These are phyloP conservation scores for Fusarium concolor DNA, from an alignment of 2,329 filamentous ascomycete genomes.

Conservation along the genomic window DNA sequence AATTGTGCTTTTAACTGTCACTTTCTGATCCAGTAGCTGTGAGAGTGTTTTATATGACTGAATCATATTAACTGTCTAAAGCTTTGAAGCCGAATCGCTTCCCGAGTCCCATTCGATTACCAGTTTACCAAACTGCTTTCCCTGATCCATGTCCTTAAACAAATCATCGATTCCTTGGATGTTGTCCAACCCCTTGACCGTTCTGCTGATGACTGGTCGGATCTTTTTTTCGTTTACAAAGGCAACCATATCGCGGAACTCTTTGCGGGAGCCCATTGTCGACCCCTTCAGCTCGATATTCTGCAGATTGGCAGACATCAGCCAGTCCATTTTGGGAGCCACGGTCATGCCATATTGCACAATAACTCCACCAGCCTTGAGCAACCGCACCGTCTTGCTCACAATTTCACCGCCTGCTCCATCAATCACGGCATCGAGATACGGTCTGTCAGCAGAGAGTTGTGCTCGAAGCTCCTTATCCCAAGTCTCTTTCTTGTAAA, in stretches of 20 bases:
- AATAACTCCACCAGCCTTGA: slow-evolving; percentile 88
- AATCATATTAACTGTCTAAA: slow-evolving; percentile 47
- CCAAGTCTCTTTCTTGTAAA: slow-evolving; percentile 83
- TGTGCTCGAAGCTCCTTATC: slow-evolving; percentile 76
- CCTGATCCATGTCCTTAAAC: slow-evolving; percentile 89
- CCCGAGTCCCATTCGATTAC: slow-evolving; percentile 75
- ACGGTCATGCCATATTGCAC: slow-evolving; percentile 92
- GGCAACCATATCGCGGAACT: slow-evolving; percentile 90
- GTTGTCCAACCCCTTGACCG: slow-evolving; percentile 78
- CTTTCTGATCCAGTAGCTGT: background rate
- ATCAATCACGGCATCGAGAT: slow-evolving; percentile 86
- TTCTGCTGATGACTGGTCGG: slow-evolving; percentile 79
- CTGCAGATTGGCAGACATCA: slow-evolving; percentile 84
- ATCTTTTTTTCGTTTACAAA: slow-evolving; percentile 82
- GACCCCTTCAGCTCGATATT: slow-evolving; percentile 88
- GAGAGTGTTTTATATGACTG: background rate
- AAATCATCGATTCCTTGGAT: slow-evolving; percentile 82
- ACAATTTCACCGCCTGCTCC: slow-evolving; percentile 90
- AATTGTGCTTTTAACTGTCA: slow-evolving; percentile 1
- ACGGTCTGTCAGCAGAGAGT: slow-evolving; percentile 74
- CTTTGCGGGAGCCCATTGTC: slow-evolving; percentile 91
- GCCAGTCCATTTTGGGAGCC: slow-evolving; percentile 84
- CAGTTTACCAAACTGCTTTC: slow-evolving; percentile 91
- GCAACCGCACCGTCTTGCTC: slow-evolving; percentile 71
- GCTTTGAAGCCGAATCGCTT: slow-evolving; percentile 52